These are phyloP conservation scores for Prototheca wickerhamii DNA, from an alignment of 163 green algal species.

Conservation along the genomic window DNA sequence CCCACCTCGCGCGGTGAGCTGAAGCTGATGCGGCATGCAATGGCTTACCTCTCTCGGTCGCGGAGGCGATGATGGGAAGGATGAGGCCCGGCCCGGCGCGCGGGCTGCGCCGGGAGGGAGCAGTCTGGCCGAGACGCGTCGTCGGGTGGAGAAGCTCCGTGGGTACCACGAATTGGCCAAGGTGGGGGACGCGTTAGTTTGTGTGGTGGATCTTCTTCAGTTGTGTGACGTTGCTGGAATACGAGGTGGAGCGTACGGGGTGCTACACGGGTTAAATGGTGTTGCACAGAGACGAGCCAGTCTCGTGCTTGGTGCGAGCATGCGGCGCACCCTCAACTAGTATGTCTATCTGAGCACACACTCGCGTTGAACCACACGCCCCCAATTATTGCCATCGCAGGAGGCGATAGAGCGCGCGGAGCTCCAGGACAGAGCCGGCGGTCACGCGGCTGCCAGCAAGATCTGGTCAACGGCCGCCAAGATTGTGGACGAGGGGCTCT, in stretches of 20 bases:
- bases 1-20: no score
- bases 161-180: slow-evolving; percentile 46
- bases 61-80: not conserved
- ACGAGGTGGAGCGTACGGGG: not conserved
- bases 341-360: no score
- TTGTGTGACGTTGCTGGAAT: not conserved
- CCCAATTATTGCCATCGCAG: slow-evolving; percentile 1
- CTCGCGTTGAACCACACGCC: no score
- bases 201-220: not conserved
- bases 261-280: no score
- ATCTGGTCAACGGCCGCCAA: slow-evolving; percentile 22
- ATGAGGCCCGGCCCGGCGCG: not conserved
- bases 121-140: not conserved
- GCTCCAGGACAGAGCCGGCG: slow-evolving; percentile 11
- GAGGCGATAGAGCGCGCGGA: slow-evolving; percentile 29
- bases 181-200: slow-evolving; percentile 11
- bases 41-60: no score
- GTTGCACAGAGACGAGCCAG: no score
- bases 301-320: no score
- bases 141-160: slow-evolving; percentile 32
- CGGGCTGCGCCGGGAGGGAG: not conserved
- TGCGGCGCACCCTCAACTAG: not conserved
- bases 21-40: no score
- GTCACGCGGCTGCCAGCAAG: slow-evolving; percentile 2
- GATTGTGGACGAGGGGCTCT: slow-evolving; percentile 30